Evolutionary conservation across 2,329 filamentous ascomycete species (phyloP).

Genomic region (Neonectria faginata): DNA sequence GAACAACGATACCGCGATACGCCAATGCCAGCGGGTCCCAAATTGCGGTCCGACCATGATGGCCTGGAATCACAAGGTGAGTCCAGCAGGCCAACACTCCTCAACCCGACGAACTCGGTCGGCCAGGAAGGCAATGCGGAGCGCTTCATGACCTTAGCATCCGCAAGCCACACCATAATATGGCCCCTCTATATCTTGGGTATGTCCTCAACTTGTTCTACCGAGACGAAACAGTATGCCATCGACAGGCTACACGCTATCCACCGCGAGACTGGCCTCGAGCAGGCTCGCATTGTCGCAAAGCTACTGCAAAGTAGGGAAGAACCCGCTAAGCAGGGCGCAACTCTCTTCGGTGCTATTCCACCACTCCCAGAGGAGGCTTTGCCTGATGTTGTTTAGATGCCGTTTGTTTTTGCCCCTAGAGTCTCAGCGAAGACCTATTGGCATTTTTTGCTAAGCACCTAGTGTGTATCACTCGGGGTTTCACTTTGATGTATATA

Average conservation of each 20-base stretch:
- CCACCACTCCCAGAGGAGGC: slow-evolving; percentile 43
- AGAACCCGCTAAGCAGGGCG: slow-evolving; percentile 7
- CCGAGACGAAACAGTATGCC: slow-evolving; percentile 57
- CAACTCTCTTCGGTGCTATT: slow-evolving; percentile 36
- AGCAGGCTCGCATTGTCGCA: slow-evolving; percentile 59
- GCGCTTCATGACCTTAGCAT: slow-evolving; percentile 62
- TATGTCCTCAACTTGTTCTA: slow-evolving; percentile 59
- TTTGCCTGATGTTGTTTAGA: slow-evolving; percentile 46
- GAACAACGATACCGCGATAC: slow-evolving; percentile 48
- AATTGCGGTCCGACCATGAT: slow-evolving; percentile 12
- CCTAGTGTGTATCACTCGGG: slow-evolving; percentile 10
- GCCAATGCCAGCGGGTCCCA: slow-evolving; percentile 38
- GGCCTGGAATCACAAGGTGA: slow-evolving; percentile 31
- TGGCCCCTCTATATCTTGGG: slow-evolving; percentile 64
- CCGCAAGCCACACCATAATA: slow-evolving; percentile 61
- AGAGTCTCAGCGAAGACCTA: slow-evolving; percentile 2
- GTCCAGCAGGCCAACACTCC: slow-evolving; percentile 50
- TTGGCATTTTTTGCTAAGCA: slow-evolving; percentile 5
- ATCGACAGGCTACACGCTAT: slow-evolving; percentile 59
- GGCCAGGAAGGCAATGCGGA: slow-evolving; percentile 53
- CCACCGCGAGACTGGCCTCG: slow-evolving; percentile 58
- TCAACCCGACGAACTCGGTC: slow-evolving; percentile 54
- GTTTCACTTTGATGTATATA: slow-evolving; percentile 22
- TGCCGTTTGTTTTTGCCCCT: neutral
- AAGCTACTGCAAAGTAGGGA: slow-evolving; percentile 55